Evolutionary conservation across 768 basidiomycete genomes (phyloP).

Genomic region (Psilocybe azurescens): DNA sequence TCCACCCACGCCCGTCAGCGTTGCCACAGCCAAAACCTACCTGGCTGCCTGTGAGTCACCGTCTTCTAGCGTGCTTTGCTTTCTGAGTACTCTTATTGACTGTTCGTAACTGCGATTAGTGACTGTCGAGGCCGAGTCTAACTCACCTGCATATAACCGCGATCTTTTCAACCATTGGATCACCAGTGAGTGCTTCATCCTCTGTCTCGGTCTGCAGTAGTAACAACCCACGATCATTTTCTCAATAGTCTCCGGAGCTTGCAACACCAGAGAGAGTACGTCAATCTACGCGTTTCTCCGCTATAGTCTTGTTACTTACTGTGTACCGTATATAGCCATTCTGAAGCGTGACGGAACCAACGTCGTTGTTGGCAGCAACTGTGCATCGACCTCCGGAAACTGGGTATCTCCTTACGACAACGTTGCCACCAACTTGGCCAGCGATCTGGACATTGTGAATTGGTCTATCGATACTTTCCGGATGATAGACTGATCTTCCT

Average conservation of each 20-base stretch:
- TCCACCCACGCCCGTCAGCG: constrained; percentile 37
- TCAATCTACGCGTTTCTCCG: neutral
- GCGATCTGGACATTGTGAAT: constrained; percentile 57
- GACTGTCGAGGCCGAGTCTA: constrained; percentile 37
- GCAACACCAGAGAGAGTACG: constrained; percentile 59
- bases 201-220: neutral
- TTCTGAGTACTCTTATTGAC: neutral
- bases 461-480: neutral
- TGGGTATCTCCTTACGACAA: constrained; percentile 61
- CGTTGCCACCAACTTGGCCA: constrained; percentile 47
- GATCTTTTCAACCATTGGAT: constrained; percentile 53
- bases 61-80: no score
- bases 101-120: constrained; percentile 26
- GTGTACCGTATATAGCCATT: constrained; percentile 35
- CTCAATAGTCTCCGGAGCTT: constrained; percentile 49
- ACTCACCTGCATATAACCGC: constrained; percentile 40
- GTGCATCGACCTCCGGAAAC: constrained; percentile 49
- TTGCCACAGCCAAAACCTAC: constrained; percentile 38
- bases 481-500: neutral
- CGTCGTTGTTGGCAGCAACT: constrained; percentile 46
- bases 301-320: neutral
- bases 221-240: neutral
- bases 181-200: constrained; percentile 39
- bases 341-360: constrained; percentile 49
- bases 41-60: constrained; percentile 33